These are phyloP conservation scores for Xylariales sp. DNA, from an alignment of 2,329 filamentous ascomycete species.

Conservation along the genomic window DNA sequence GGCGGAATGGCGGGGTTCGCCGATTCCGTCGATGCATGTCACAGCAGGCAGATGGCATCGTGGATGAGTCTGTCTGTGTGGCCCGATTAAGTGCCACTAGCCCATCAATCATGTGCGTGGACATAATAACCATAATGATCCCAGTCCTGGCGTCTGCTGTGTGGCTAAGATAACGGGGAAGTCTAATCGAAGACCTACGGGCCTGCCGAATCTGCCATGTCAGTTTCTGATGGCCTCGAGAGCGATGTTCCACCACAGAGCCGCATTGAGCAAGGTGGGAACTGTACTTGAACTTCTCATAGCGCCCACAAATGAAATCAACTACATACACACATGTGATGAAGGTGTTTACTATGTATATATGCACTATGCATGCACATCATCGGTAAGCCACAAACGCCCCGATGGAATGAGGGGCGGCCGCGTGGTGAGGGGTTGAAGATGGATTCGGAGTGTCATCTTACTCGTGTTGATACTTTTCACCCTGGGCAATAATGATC, in stretches of 20 bases:
- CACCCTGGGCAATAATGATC: background rate
- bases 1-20: background rate
- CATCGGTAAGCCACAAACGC: constrained; percentile 3
- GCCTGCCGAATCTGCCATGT: background rate
- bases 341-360: background rate
- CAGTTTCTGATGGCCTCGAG: background rate
- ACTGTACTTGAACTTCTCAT: background rate
- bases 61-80: background rate
- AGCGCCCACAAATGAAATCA: constrained; percentile 6
- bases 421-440: constrained; percentile 20
- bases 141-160: background rate
- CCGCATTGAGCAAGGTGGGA: constrained; percentile 17
- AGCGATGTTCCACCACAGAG: constrained; percentile 17
- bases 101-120: too few species aligned
- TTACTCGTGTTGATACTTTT: background rate
- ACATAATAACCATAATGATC: background rate
- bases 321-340: background rate
- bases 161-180: constrained; percentile 20
- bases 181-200: constrained; percentile 7
- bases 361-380: constrained; percentile 15
- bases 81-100: background rate
- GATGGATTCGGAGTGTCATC: background rate
- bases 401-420: constrained; percentile 3
- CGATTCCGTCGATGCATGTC: too few species aligned
- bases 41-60: background rate